Conservation (phyloP, 1,284 basidiomycete species). For the Melampsora americana region DNA sequence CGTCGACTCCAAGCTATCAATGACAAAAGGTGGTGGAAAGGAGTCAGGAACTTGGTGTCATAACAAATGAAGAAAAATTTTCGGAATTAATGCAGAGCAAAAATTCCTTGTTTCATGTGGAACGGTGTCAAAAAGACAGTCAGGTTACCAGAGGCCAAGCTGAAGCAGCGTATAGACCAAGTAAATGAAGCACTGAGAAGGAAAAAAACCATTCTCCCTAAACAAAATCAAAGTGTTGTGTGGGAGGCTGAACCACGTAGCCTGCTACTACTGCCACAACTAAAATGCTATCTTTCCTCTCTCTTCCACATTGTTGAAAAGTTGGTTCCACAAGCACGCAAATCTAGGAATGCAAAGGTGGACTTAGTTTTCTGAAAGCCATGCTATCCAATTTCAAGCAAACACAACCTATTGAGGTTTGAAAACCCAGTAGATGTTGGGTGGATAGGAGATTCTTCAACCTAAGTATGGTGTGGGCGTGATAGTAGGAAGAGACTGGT, state of each 20-base stretch:
- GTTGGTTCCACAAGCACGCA: too few relatives aligned
- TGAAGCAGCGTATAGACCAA: too few relatives aligned
- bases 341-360: too few relatives aligned
- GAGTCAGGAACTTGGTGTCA: neutral
- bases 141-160: neutral
- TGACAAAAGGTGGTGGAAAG: neutral
- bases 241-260: neutral
- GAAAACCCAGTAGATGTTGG: neutral
- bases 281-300: neutral
- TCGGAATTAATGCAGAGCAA: neutral
- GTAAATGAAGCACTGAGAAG: too few relatives aligned
- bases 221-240: neutral
- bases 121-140: neutral
- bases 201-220: too few relatives aligned
- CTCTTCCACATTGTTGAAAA: neutral
- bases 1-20: neutral
- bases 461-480: neutral
- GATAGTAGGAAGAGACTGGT: neutral
- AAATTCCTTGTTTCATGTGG: conserved; percentile 19
- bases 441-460: conserved; percentile 5
- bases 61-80: conserved; percentile 8
- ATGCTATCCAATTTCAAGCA: too few relatives aligned
- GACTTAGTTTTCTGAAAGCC: too few relatives aligned
- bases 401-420: too few relatives aligned
- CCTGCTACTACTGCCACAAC: neutral